Evolutionary conservation across 2,329 filamentous ascomycete genomes (phyloP), one percentile per base, ranked within the genome.

Genomic region (Aspergillus ochraceus): DNA sequence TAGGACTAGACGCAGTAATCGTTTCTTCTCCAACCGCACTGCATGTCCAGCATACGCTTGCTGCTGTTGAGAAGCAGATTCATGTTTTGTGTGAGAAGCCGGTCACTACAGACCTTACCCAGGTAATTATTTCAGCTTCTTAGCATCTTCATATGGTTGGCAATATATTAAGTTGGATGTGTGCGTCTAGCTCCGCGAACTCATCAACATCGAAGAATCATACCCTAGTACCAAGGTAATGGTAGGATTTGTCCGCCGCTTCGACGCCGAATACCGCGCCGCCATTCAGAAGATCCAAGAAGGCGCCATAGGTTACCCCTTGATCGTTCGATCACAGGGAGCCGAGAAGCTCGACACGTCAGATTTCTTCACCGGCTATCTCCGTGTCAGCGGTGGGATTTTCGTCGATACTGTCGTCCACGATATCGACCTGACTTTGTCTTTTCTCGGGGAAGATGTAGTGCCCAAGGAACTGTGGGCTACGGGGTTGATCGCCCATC

Each of bases 371-470:
- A 84, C 88, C 52, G 76, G 80, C 29, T 88, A 26, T 88, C 71
- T 83, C 86, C 11, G 78, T 84, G 65, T 82, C 71, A 81, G 77
- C 2, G 86, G 86, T 26, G 85, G 85, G 51, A 87, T 88, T 69
- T 88, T 88, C 65, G 86, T 88, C 57, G 86, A 88, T 75, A 86
- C 84, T 74, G 83, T 81, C 60, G 84, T 88, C 66, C 86, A 88
- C 76, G 86, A 88, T 64, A 88, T 88, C 62, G 84, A 86, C 61
- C 79, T 87, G 3, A 78, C 82, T 5, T 56, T 67, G 24, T 68
- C 58, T 60, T 71, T 66, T 52, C 61, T 74, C n/a, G 66, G 69
- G 26, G 26, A 26, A 26, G 26, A 26, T 26, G 26, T 8, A 26
- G 8, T 6, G 26, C 26, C 26, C 6, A 26, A 26, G 8, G 26